Evolutionary conservation across 495 filamentous ascomycete species (phyloP).

Genomic region (Hyaloscypha variabilis): DNA sequence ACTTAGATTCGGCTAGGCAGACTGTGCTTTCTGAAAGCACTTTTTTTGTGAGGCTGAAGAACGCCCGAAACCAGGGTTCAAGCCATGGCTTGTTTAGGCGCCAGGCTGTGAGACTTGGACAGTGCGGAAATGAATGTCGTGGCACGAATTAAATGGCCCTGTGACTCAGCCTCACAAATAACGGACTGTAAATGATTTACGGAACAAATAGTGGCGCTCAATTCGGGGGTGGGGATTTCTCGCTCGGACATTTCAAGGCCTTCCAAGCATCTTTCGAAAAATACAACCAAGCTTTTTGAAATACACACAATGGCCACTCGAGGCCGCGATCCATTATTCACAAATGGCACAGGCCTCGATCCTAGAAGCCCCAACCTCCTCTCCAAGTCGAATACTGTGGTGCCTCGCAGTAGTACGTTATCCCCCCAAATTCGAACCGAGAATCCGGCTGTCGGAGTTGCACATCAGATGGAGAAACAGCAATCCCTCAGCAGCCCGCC

Average conservation of each 20-base stretch:
- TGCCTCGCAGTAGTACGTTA: conserved; percentile 10
- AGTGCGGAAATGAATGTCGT: neutral
- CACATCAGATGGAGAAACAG: conserved; percentile 1
- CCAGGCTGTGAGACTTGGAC: neutral
- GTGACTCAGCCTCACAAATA: conserved; percentile 7
- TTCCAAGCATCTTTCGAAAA: neutral
- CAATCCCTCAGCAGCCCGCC: conserved; percentile 8
- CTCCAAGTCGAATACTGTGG: conserved; percentile 13
- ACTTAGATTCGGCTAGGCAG: neutral
- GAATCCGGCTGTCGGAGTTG: conserved; percentile 5
- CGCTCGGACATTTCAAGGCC: neutral
- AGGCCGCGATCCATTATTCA: conserved; percentile 5
- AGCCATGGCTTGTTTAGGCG: conserved; percentile 1
- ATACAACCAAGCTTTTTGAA: conserved; percentile 8
- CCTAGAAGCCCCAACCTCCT: conserved; percentile 2
- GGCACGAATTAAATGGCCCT: conserved; percentile 13
- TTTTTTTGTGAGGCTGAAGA: no score
- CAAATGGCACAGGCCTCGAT: conserved; percentile 11
- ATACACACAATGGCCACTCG: conserved; percentile 2
- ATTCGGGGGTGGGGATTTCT: neutral
- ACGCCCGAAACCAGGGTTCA: neutral
- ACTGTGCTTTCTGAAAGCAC: neutral
- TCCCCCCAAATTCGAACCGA: conserved; percentile 6
- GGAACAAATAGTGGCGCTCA: conserved; percentile 13
- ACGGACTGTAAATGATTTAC: conserved; percentile 9